Evolutionary conservation across 2,329 filamentous ascomycete species (phyloP).

Genomic region (Cercospora zeae-maydis): DNA sequence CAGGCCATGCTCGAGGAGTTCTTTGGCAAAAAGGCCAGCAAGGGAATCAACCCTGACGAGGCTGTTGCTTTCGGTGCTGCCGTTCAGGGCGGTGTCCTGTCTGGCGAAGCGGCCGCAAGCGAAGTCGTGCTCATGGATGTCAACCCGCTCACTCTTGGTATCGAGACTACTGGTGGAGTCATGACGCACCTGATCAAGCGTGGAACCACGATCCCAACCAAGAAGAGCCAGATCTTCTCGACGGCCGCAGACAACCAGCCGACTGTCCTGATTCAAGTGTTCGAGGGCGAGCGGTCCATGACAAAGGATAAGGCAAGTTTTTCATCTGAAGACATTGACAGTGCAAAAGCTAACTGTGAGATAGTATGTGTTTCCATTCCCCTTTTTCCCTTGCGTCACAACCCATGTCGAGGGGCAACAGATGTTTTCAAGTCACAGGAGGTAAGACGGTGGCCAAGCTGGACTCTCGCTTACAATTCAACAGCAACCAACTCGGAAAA

Average conservation of each 20-base stretch:
- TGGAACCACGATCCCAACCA: conserved; percentile 98
- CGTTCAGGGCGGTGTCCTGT: conserved; percentile 92
- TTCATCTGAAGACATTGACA: too few species aligned
- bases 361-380: too few species aligned
- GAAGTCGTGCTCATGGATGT: conserved; percentile 94
- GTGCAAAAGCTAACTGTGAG: too few species aligned
- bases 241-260: conserved; percentile 98
- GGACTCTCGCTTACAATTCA: too few species aligned
- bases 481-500: conserved; percentile 83
- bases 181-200: conserved; percentile 98
- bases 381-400: too few species aligned
- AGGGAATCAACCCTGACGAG: conserved; percentile 99
- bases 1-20: conserved; percentile 91
- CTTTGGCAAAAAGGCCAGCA: conserved; percentile 97
- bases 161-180: conserved; percentile 95
- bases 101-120: conserved; percentile 80
- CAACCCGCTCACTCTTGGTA: conserved; percentile 93
- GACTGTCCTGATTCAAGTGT: conserved; percentile 98
- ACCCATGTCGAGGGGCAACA: too few species aligned
- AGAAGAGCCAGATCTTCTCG: conserved; percentile 98
- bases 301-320: conserved; percentile 41
- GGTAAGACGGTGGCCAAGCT: too few species aligned
- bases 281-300: conserved; percentile 81
- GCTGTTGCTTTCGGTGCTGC: conserved; percentile 97
- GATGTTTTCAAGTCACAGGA: too few species aligned